Base-by-base conservation (phyloP, 768 basidiomycete genomes). In the Collybia mongolica region DNA sequence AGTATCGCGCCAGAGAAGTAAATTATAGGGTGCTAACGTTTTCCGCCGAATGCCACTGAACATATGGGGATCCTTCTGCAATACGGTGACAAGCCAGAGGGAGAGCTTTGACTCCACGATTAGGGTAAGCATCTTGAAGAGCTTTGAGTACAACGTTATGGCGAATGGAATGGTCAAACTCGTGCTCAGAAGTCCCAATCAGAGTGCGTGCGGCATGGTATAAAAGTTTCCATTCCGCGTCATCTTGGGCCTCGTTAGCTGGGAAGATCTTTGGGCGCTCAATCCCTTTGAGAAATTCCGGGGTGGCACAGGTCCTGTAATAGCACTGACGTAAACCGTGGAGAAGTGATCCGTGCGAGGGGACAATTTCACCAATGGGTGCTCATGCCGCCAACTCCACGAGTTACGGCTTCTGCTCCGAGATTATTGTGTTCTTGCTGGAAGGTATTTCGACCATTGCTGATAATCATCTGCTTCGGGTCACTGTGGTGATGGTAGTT, bases 341-440 rank as follows among this genome's bases (percentile, higher is more conserved):
- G 24, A 26, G 3, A 26, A 32, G 5, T 9, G 11, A 32, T 32
- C 7, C 5, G 32, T 6, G 6, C 11, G 3, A 32, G 11, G n/a
- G n/a, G 26, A 12, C 6, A 3, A n/a, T 19, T 44, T 8, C 29
- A 48, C 52, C 52, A 53, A 26, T 53, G 52, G n/a, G 52, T 53
- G 38, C 17, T 39, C 52, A 53, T 53, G 8, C 52, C 52, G 14
- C 52, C 52, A 6, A 53, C 52, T 19, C 47, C 41, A n/a, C 48
- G 47, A 2, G 52, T 49, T 20, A 53, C 47, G 14, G 52, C 48
- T 5, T 48, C 36, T 2, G 47, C 47, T n/a, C 24, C 47, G 11
- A 53, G 52, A 38, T 53, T 53, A 22, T 51, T 51, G 24, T 51
- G 18, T 15, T 23, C n/a, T 37, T 39, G 11, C 29, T 51, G 50